Base-by-base conservation (phyloP, 805 yeast genomes). In the Isabelozyma gotoi region DNA sequence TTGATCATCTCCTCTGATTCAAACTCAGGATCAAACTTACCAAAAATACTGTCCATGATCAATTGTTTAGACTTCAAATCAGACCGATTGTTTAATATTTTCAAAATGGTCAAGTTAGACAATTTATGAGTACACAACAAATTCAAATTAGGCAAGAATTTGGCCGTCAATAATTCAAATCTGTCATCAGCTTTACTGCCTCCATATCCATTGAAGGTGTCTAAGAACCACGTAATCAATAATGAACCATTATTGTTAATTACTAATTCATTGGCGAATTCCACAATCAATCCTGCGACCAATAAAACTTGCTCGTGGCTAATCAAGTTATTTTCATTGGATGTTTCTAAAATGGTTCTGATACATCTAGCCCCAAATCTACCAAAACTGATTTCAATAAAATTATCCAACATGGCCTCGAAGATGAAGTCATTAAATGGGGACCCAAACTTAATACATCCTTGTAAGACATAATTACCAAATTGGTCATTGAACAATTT, bases 291-390 rank as follows among this genome's bases (percentile, higher is more conserved):
- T 1, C 88, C 82, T 6, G 96, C 84, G 6, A 92, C 75, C 37
- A 88, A 74, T 4, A 85, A 64, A 38, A 84, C 76, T 57, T 88
- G 94, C 56, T 84, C 92, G 16, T 67, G 66, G 7, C 84, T 73
- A 12, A 63, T 44, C 16, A 44, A 45, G 27, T 57, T 51, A 19
- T 40, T 44, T 7, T 85, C 79, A 44, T 78, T 78, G 19, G 82
- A 81, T 39, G 91, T 82, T 66, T 94, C 99, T 41, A 94, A 71
- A 52, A 96, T 89, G 0, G 98, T 96, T 50, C 99, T 73, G 46
- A 92, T 84, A 16, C 98, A 96, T 51, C 99, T 77, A 0, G 97
- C 92, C 35, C 99, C 99, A 63, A 88, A 94, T 56, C 98, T 76
- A 47, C 92, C 95, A 53, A 81, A 87, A 36, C 94, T 84, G 51